Evolutionary conservation across 2,329 filamentous ascomycete genomes (phyloP), one percentile per base, ranked within the genome.

Genomic region (Sclerotinia subarctica): DNA sequence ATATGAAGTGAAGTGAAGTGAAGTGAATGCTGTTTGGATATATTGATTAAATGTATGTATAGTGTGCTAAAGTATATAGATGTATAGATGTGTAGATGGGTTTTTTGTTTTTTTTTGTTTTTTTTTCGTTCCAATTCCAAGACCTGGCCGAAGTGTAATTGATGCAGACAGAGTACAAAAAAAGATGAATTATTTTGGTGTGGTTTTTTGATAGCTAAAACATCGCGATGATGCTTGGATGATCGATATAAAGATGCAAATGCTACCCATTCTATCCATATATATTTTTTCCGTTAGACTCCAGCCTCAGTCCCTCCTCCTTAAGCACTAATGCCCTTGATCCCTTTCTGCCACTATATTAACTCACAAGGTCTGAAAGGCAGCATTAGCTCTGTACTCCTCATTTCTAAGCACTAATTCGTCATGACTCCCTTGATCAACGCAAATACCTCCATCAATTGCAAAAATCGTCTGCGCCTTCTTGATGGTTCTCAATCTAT

Each of bases 381-480:
- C 24, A 47, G 81, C 82, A 74, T 82, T 85, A 11, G 79, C 78
- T 35, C 82, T 79, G 72, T 85, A 85, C 63, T 78, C 81, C 72
- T 83, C 81, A 68, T 79, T 81, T 42, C 82, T 77, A 68, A 81
- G 80, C 70, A 86, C 78, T 64, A 87, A 75, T 73, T 87, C 84
- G 68, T 83, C 80, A 72, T 87, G 85, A 29, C 79, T 80, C 2
- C 85, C 85, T 67, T 77, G 77, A 69, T 86, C 84, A 17, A 85
- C 81, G 54, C 85, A 79, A 64, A 77, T 79, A 1, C 85, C 85
- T 11, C 80, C 82, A 69, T 86, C 84, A 59, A 87, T 80, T 53
- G 87, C 81, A 68, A 86, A 83, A 69, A 88, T 88, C 26, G 82
- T 78, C 75, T 87, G 83, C n/a, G 86, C 85, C 70, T 82, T 83